Base-by-base conservation (phyloP, 192 early-diverging fungal genomes). In the Backusella psychrophila region DNA sequence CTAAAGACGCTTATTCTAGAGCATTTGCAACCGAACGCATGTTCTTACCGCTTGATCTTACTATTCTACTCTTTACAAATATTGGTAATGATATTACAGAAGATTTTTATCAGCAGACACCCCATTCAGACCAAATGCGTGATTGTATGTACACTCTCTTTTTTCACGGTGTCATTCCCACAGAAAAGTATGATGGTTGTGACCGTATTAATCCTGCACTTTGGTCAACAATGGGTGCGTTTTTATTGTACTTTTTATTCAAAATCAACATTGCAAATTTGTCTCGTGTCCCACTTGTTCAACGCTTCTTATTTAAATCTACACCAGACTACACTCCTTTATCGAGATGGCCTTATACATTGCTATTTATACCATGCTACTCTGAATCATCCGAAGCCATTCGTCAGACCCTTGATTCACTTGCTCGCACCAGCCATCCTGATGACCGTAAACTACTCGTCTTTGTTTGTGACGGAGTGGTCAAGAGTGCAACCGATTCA, bases 361-460 rank as follows among this genome's bases (percentile, higher is more conserved):
- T 92, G 44, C 81, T 84, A 67, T 82, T 89, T 66, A 88, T 91
- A 46, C 90, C 90, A 26, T 93, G 91, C 77, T 93, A 91, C 79
- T 90, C 91, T 7, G 92, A 93, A 80, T 85, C 87, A 33, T 86
- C 91, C 53, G 83, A 78, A 0, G 90, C 88, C 6, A 79, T 93
- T 17, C 78, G 81, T 33, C 85, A 89, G 52, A 93, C 91, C 3
- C 78, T 93, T 21, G 88, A 93, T 66, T 92, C 92, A 6, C 77
- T 93, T 15, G 87, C 91, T 0, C 78, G 65, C 4, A 75, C 88
- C 1, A 81, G 80, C 33, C 93, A 93, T 74, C 89, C 91, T 39
- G 92, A 93, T 81, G 87, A 87, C 73, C 86, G 87, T 72, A 93
- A 90, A 69, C 75, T 93, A 4, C 71, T 93, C 12, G 88, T 92